Conservation (phyloP, 495 filamentous ascomycete genomes). For the Talaromyces adpressus region DNA sequence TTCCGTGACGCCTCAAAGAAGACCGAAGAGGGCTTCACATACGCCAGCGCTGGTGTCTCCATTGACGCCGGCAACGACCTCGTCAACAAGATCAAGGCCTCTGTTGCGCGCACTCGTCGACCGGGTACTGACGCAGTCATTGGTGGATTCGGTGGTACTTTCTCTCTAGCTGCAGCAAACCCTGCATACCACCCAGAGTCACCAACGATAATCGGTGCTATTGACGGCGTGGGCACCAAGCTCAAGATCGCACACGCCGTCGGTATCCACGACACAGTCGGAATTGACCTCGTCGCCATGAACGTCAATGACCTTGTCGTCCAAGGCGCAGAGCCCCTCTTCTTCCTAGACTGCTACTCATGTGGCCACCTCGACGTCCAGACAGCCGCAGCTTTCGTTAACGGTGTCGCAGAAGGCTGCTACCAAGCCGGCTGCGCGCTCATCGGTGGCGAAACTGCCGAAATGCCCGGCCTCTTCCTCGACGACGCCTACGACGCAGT, state of each 20-base stretch:
- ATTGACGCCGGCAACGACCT: constrained; percentile 89
- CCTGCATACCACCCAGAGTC: constrained; percentile 58
- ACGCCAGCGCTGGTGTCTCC: constrained; percentile 87
- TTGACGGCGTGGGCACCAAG: constrained; percentile 96
- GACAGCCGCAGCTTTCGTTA: constrained; percentile 72
- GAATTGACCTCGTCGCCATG: constrained; percentile 96
- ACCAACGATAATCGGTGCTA: constrained; percentile 79
- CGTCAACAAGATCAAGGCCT: constrained; percentile 79
- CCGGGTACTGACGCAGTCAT: constrained; percentile 86
- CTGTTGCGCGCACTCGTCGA: constrained; percentile 69
- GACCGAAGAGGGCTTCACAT: constrained; percentile 58
- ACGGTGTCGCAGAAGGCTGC: constrained; percentile 82
- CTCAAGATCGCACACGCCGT: constrained; percentile 87
- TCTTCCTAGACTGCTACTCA: constrained; percentile 95
- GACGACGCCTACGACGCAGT: constrained; percentile 83
- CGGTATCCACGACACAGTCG: constrained; percentile 84
- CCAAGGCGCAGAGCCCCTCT: constrained; percentile 86
- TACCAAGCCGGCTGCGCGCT: constrained; percentile 76
- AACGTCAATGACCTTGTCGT: constrained; percentile 97
- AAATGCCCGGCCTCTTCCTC: constrained; percentile 91
- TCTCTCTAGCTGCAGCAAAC: constrained; percentile 68
- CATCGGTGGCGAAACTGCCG: constrained; percentile 91
- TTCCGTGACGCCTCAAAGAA: constrained; percentile 27
- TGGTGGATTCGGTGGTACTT: constrained; percentile 88
- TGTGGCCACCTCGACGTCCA: constrained; percentile 75